These are phyloP conservation scores for Penicillium waksmanii DNA, from an alignment of 495 filamentous ascomycete species.

Conservation along the genomic window DNA sequence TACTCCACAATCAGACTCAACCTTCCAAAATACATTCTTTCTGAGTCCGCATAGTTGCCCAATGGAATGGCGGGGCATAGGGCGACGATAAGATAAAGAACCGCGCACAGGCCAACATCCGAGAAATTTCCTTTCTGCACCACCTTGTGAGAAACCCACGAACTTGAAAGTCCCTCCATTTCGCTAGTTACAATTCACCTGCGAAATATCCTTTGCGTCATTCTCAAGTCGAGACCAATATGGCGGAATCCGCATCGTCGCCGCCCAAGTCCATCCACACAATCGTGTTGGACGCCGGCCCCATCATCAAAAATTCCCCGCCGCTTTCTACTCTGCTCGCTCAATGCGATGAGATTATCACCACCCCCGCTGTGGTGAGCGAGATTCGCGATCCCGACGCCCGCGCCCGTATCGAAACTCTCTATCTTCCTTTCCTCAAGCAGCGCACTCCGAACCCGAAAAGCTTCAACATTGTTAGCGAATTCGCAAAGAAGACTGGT, in stretches of 20 bases:
- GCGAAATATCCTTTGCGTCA: neutral
- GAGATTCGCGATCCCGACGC: conserved; percentile 91
- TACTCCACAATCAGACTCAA: no score
- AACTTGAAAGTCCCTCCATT: conserved; percentile 4
- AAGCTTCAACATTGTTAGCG: conserved; percentile 76
- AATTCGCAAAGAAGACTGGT: conserved; percentile 88
- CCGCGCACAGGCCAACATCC: conserved; percentile 34
- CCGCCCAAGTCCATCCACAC: conserved; percentile 74
- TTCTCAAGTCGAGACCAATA: conserved; percentile 21
- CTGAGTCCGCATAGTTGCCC: no score
- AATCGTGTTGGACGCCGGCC: conserved; percentile 87
- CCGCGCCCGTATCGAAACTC: conserved; percentile 75
- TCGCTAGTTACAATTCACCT: neutral
- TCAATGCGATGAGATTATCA: conserved; percentile 77
- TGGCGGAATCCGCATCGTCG: conserved; percentile 40
- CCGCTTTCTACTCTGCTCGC: conserved; percentile 74
- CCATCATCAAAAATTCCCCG: conserved; percentile 88
- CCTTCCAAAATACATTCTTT: no score
- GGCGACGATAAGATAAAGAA: conserved; percentile 30
- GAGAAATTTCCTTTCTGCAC: conserved; percentile 34
- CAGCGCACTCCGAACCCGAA: conserved; percentile 71
- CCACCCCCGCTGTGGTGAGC: conserved; percentile 80
- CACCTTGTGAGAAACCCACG: conserved; percentile 2
- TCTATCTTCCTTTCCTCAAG: conserved; percentile 81
- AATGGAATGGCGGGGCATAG: conserved; percentile 2